Evolutionary conservation across 2,329 filamentous ascomycete genomes (phyloP).

Genomic region (Cordyceps cicadae): DNA sequence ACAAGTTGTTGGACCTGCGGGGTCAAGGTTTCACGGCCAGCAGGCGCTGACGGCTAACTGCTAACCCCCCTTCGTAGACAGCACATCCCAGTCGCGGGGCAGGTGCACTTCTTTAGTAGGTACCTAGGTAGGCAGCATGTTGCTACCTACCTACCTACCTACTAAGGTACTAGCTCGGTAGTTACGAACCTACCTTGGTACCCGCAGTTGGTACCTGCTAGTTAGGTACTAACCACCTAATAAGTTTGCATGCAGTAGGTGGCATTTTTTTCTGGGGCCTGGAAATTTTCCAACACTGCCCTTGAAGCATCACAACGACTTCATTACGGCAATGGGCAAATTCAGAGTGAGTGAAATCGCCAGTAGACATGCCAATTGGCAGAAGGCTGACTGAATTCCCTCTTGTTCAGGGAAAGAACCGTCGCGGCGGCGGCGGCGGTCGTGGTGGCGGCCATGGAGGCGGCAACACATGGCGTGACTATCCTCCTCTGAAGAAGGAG

Average conservation of each 20-base stretch:
- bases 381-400: not conserved
- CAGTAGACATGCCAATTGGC: not conserved
- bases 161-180: too few species aligned
- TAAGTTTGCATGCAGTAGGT: too few species aligned
- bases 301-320: not conserved
- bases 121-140: too few species aligned
- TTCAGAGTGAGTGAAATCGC: conserved; percentile 8
- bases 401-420: conserved; percentile 24
- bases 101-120: too few species aligned
- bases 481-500: conserved; percentile 52
- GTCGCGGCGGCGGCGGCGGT: conserved; percentile 29
- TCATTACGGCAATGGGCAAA: conserved; percentile 6
- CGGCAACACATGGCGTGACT: conserved; percentile 25
- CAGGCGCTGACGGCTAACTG: too few species aligned
- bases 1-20: not conserved
- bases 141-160: too few species aligned
- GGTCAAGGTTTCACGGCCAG: not conserved
- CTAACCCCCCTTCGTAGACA: too few species aligned
- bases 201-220: not conserved
- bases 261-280: not conserved
- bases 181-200: too few species aligned
- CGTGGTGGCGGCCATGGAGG: conserved; percentile 21
- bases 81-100: too few species aligned
- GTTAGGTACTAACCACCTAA: too few species aligned
- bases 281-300: not conserved